Conservation (phyloP, 2,329 filamentous ascomycete species). For the Apiospora sp. region DNA sequence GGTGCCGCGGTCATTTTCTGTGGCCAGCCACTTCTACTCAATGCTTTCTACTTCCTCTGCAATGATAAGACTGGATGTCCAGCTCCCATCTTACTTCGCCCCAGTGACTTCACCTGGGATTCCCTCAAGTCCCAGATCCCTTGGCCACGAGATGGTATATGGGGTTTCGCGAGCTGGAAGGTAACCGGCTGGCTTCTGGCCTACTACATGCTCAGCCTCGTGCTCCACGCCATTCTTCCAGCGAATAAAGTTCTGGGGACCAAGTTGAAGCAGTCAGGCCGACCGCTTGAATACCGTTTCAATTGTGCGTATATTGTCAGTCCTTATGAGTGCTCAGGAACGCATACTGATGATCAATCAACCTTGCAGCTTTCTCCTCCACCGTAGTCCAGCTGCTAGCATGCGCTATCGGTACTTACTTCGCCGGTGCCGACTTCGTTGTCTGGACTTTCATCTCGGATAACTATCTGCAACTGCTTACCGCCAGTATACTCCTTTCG, state of each 20-base stretch:
- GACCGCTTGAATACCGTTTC: constrained; percentile 82
- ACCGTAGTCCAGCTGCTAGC: constrained; percentile 75
- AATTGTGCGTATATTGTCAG: constrained; percentile 61
- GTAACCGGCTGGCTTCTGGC: constrained; percentile 74
- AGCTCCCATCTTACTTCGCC: constrained; percentile 78
- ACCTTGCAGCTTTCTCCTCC: constrained; percentile 74
- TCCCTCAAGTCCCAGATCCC: constrained; percentile 81
- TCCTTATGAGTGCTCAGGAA: neutral
- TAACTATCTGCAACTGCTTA: constrained; percentile 87
- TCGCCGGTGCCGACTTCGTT: constrained; percentile 81
- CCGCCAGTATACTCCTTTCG: constrained; percentile 80
- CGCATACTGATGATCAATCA: neutral
- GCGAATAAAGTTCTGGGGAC: constrained; percentile 76
- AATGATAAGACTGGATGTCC: constrained; percentile 95
- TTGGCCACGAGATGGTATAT: constrained; percentile 77
- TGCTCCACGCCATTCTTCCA: constrained; percentile 82
- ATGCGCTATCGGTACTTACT: constrained; percentile 75
- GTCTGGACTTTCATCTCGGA: constrained; percentile 94
- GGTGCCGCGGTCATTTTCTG: constrained; percentile 82
- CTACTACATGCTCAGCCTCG: constrained; percentile 79
- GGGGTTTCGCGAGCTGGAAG: constrained; percentile 73
- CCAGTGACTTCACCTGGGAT: constrained; percentile 73
- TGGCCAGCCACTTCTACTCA: constrained; percentile 80
- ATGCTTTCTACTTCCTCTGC: constrained; percentile 83
- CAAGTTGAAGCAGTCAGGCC: constrained; percentile 69